Conservation (phyloP, 139 green algal genomes). For the Ettlia oleoabundans region DNA sequence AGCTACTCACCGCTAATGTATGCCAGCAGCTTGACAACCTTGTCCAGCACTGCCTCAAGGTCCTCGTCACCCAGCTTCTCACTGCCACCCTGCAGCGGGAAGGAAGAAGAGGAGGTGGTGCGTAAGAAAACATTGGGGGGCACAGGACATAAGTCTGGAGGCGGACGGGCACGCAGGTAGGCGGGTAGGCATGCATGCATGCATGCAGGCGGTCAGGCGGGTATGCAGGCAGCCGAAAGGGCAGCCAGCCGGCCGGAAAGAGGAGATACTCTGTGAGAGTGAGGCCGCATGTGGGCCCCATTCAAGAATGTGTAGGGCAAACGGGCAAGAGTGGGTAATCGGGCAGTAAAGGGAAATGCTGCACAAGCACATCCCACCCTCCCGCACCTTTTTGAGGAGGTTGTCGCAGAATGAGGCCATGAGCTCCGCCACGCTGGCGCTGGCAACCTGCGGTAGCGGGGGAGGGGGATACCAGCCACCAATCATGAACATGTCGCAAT, state of each 20-base stretch:
- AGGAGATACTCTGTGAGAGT: too few relatives aligned
- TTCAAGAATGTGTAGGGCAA: too few relatives aligned
- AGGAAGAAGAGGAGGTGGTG: not conserved
- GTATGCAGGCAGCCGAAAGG: too few relatives aligned
- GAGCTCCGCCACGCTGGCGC: conserved; percentile 89
- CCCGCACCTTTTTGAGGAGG: conserved; percentile 88
- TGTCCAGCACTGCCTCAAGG: conserved; percentile 94
- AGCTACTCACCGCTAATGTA: conserved; percentile 79
- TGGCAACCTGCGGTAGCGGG: conserved; percentile 52
- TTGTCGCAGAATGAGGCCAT: conserved; percentile 98
- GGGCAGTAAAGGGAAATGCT: not conserved
- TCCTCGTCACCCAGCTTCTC: conserved; percentile 97
- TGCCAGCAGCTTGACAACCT: conserved; percentile 96
- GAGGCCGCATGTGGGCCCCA: too few relatives aligned
- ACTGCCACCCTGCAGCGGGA: conserved; percentile 60
- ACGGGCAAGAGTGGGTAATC: too few relatives aligned
- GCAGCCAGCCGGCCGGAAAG: too few relatives aligned
- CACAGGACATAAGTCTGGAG: too few relatives aligned
- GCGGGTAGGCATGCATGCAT: too few relatives aligned
- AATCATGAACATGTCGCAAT: too few relatives aligned
- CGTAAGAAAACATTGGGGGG: not conserved
- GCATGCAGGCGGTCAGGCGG: too few relatives aligned
- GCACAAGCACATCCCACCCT: not conserved
- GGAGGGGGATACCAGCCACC: not conserved
- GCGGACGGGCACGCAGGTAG: too few relatives aligned